A percentile compares a stretch with the other conserved stretches of the same genome.
phyloP scores from a whole-genome alignment of 495 filamentous ascomycete genomes.

The Talaromyces liani region DNA sequence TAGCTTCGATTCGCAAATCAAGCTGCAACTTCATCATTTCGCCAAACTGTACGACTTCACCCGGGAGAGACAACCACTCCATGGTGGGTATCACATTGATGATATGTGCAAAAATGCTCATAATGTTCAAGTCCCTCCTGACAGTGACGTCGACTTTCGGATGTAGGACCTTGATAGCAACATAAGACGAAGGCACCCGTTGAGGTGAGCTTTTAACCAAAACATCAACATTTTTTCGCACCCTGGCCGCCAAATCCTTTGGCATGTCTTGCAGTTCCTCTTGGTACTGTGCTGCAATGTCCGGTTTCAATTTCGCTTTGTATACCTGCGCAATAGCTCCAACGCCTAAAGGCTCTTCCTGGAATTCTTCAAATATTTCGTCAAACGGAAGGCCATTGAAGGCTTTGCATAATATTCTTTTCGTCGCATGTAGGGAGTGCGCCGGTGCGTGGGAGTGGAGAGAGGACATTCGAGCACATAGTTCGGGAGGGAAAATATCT shows the following conservation, averaged over 20 bases:
- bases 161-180: conserved; percentile 95
- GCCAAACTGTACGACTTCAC: conserved; percentile 89
- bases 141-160: conserved; percentile 86
- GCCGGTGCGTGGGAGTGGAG: conserved; percentile 92
- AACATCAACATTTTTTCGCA: conserved; percentile 75
- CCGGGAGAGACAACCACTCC: conserved; percentile 94
- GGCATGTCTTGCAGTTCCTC: conserved; percentile 39
- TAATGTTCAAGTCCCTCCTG: conserved; percentile 82
- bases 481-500: conserved; percentile 92
- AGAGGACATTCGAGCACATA: conserved; percentile 90
- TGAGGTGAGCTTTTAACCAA: conserved; percentile 80
- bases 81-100: conserved; percentile 90
- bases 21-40: conserved; percentile 98
- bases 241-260: conserved; percentile 53
- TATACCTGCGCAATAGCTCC: conserved; percentile 98
- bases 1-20: conserved; percentile 89
- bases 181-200: conserved; percentile 82
- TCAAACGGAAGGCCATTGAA: conserved; percentile 75
- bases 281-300: conserved; percentile 58
- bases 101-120: conserved; percentile 81
- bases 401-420: conserved; percentile 66
- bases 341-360: conserved; percentile 84
- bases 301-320: conserved; percentile 82
- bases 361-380: conserved; percentile 95
- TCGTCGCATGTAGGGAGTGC: conserved; percentile 76